A percentile compares a stretch with the other conserved stretches of the same genome.
phyloP scores from a whole-genome alignment of 306 rosid genomes.

The Albizia julibrissin region DNA sequence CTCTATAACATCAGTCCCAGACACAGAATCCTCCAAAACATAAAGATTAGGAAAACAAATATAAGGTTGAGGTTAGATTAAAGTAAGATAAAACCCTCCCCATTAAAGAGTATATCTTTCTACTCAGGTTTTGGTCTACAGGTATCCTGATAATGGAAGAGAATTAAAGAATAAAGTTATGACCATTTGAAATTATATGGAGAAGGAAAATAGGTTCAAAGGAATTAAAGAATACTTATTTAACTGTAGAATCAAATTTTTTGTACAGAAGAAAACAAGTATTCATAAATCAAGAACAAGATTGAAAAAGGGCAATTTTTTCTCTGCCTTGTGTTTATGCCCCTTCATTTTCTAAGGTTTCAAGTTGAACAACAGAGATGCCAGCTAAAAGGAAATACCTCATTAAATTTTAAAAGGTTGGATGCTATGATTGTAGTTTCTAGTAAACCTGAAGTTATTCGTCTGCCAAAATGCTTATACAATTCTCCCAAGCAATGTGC shows the following conservation, averaged over 20 bases:
- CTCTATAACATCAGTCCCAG: background rate
- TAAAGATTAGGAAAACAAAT: background rate
- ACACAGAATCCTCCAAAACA: constrained; percentile 6
- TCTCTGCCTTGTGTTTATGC: constrained; percentile 3
- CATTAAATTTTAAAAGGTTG: constrained; percentile 75
- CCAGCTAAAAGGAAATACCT: constrained; percentile 59
- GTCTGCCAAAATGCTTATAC: constrained; percentile 90
- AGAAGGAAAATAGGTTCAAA: constrained; percentile 4
- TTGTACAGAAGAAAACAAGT: constrained; percentile 19
- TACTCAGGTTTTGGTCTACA: background rate
- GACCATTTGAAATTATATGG: constrained; percentile 28
- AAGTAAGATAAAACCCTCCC: background rate
- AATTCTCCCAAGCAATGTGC: constrained; percentile 93
- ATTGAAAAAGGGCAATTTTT: constrained; percentile 12
- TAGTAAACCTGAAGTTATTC: constrained; percentile 85
- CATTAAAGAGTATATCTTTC: constrained; percentile 9
- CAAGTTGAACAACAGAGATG: constrained; percentile 22
- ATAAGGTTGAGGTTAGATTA: background rate
- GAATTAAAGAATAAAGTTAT: background rate
- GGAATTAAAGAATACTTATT: background rate
- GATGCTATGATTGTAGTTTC: constrained; percentile 83
- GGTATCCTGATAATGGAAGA: background rate
- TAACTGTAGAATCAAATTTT: constrained; percentile 7
- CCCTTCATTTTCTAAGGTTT: constrained; percentile 19
- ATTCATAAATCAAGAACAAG: constrained; percentile 19